These are phyloP conservation scores for Mycena belliarum DNA, from an alignment of 768 basidiomycete species.

Conservation along the genomic window DNA sequence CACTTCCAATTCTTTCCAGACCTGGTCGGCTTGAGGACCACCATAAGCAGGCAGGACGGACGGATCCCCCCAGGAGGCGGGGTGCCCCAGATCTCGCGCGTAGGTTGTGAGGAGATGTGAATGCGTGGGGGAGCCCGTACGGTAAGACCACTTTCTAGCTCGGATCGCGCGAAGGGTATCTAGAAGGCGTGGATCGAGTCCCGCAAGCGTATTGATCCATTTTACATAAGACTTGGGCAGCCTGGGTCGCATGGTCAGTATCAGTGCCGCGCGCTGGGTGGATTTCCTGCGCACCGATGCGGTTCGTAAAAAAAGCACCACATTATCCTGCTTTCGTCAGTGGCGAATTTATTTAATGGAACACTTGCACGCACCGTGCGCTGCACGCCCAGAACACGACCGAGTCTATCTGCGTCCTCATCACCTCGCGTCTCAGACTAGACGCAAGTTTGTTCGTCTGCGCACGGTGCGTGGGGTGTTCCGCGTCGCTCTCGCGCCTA, in stretches of 20 bases:
- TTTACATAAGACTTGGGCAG: conserved; percentile 69
- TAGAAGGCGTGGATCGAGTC: conserved; percentile 62
- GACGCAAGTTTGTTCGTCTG: background rate
- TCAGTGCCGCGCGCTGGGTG: background rate
- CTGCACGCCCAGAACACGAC: conserved; percentile 78
- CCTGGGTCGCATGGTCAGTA: conserved; percentile 30
- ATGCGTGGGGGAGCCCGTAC: conserved; percentile 39
- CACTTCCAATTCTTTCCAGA: conserved; percentile 62
- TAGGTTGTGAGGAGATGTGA: conserved; percentile 44
- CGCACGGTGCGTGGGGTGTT: background rate
- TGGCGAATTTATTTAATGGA: conserved; percentile 8
- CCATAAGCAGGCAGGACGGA: conserved; percentile 61
- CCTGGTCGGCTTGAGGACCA: conserved; percentile 46
- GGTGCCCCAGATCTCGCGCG: conserved; percentile 58
- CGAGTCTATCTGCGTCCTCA: conserved; percentile 60
- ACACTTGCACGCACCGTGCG: conserved; percentile 53
- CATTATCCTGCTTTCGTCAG: too few species aligned
- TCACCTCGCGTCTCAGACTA: conserved; percentile 25
- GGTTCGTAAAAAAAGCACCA: conserved; percentile 88
- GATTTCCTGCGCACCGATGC: conserved; percentile 50
- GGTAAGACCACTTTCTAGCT: conserved; percentile 61
- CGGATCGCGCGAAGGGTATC: conserved; percentile 55
- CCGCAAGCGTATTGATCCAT: conserved; percentile 76
- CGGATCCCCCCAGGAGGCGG: conserved; percentile 66
- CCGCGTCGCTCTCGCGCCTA: conserved; percentile 17